These are phyloP conservation scores for Mortierella sp. DNA, from an alignment of 371 early-diverging fungal species.

Conservation along the genomic window DNA sequence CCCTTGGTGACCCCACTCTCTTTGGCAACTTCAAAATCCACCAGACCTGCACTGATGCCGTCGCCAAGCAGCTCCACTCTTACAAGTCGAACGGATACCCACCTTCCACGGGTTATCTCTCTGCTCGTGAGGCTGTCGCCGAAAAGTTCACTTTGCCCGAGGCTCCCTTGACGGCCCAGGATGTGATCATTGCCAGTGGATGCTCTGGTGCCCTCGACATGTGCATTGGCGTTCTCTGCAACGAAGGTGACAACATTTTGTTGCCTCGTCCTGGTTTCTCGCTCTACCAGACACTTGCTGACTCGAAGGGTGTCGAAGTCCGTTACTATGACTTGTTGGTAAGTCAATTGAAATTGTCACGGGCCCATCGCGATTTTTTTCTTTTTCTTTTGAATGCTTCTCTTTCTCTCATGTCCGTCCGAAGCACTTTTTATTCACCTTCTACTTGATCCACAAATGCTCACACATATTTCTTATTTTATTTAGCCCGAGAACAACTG, in stretches of 20 bases:
- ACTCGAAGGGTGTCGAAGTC: conserved; percentile 79
- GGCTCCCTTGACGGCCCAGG: conserved; percentile 77
- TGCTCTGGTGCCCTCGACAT: conserved; percentile 89
- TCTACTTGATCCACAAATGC: not conserved
- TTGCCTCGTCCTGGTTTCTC: conserved; percentile 93
- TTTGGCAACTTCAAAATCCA: conserved; percentile 92
- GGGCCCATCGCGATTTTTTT: not conserved
- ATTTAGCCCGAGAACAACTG: conserved; percentile 79
- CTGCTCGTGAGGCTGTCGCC: conserved; percentile 85
- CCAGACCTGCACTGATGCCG: conserved; percentile 72
- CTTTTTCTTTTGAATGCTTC: not conserved
- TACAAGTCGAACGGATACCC: conserved; percentile 87
- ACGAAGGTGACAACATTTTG: conserved; percentile 86
- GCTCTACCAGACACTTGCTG: conserved; percentile 86
- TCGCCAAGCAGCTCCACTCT: conserved; percentile 70
- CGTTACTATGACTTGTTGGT: conserved; percentile 83
- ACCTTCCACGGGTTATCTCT: conserved; percentile 80
- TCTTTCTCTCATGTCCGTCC: not conserved
- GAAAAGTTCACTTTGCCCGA: conserved; percentile 67
- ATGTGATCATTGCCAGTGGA: conserved; percentile 87
- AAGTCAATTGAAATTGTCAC: conserved; percentile 21
- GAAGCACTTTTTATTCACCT: not conserved
- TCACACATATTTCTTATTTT: too few species aligned
- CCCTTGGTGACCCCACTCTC: conserved; percentile 91
- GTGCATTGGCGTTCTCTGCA: conserved; percentile 77